Evolutionary conservation across 257 asterid genomes (phyloP).

Genomic region (Solanum infundibuliforme): DNA sequence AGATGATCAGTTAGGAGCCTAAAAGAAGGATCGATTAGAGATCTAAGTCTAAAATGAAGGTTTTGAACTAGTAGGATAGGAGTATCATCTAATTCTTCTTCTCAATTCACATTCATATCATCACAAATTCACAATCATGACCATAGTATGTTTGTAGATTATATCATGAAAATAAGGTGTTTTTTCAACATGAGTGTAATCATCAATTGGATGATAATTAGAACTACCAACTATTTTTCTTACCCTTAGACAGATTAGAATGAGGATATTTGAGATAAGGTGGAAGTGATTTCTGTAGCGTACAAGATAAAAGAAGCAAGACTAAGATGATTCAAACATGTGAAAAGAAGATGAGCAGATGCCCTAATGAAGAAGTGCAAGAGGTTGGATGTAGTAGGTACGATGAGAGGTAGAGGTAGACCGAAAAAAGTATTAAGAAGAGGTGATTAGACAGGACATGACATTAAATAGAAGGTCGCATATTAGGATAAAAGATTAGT

Average conservation of each 20-base stretch:
- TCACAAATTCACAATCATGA: background rate
- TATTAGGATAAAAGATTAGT: background rate
- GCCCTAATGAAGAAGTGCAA: fast-evolving
- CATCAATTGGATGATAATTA: background rate
- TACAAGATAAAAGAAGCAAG: too few relatives aligned
- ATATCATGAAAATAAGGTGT: too few relatives aligned
- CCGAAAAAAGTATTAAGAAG: too few relatives aligned
- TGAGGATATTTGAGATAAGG: fast-evolving
- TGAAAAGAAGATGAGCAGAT: background rate
- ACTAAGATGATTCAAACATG: fast-evolving
- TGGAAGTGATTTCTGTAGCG: fast-evolving
- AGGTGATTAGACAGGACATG: background rate
- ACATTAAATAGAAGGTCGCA: too few relatives aligned
- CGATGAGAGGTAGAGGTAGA: fast-evolving
- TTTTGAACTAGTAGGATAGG: background rate
- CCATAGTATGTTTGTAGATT: background rate
- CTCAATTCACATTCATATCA: background rate
- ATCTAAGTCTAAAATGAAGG: background rate
- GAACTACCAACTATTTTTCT: background rate
- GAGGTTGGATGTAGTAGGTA: fast-evolving
- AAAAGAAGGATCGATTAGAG: background rate
- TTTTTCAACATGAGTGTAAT: background rate
- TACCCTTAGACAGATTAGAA: fast-evolving
- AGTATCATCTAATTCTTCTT: background rate
- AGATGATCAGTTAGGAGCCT: too few relatives aligned